Evolutionary conservation across 1,284 basidiomycete species (phyloP).

Genomic region (Fistulina hepatica): DNA sequence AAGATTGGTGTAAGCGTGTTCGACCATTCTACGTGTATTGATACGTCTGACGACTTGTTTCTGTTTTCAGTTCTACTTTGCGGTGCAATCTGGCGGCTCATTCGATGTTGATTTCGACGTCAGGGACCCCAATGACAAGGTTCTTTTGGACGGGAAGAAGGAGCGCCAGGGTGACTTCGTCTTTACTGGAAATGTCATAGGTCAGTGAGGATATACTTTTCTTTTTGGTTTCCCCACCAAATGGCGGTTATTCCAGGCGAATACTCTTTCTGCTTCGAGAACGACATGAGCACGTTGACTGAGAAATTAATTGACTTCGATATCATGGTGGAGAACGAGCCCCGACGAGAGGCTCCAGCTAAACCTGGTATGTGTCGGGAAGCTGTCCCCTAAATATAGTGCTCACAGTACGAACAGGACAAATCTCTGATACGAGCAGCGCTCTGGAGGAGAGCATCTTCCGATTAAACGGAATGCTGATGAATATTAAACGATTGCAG

Average conservation of each 20-base stretch:
- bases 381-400: not conserved
- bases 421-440: constrained; percentile 84
- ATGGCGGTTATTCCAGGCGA: constrained; percentile 50
- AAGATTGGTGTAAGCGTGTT: constrained; percentile 67
- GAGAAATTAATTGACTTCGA: constrained; percentile 94
- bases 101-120: constrained; percentile 97
- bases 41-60: constrained; percentile 11
- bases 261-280: constrained; percentile 98
- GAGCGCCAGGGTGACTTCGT: constrained; percentile 97
- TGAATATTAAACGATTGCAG: constrained; percentile 82
- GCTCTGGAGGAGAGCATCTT: constrained; percentile 90
- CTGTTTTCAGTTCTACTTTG: constrained; percentile 30
- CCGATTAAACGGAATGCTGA: constrained; percentile 75
- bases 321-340: constrained; percentile 96
- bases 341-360: constrained; percentile 54
- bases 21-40: constrained; percentile 1
- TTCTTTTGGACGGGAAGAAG: constrained; percentile 76
- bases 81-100: constrained; percentile 90
- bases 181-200: constrained; percentile 85
- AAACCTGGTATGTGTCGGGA: not conserved
- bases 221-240: not conserved
- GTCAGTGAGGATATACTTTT: not conserved
- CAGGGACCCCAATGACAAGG: constrained; percentile 79
- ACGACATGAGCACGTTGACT: constrained; percentile 85
- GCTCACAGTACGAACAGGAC: constrained; percentile 66